Conservation (phyloP, 176 grass and related monocot species). For the Oryza officinalis region DNA sequence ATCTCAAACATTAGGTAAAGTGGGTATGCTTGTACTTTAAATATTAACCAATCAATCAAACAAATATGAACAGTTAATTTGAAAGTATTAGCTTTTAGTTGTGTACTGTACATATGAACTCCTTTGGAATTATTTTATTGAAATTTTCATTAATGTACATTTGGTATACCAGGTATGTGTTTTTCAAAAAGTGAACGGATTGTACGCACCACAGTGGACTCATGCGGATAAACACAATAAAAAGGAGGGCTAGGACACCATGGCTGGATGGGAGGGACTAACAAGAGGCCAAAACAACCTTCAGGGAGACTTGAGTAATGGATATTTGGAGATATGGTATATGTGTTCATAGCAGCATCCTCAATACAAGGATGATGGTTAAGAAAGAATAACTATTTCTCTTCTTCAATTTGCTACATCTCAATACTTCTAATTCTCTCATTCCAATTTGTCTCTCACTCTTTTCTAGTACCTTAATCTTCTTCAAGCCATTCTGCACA, state of each 20-base stretch:
- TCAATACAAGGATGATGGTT: neutral
- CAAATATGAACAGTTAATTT: neutral
- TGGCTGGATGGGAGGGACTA: neutral
- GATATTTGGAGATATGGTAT: neutral
- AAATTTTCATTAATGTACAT: neutral
- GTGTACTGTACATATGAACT: neutral
- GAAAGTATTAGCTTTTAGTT: neutral
- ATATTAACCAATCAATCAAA: neutral
- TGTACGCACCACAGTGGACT: too few relatives aligned
- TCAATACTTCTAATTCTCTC: neutral
- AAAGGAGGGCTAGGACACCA: neutral
- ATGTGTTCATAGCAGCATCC: neutral
- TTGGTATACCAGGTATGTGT: neutral
- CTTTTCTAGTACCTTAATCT: neutral
- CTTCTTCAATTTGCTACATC: neutral
- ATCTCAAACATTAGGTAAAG: neutral
- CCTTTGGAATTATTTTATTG: neutral
- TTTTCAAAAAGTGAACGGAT: too few relatives aligned
- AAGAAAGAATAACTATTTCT: neutral
- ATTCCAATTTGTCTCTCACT: neutral
- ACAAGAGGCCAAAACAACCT: neutral
- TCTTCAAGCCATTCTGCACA: neutral
- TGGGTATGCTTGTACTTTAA: neutral
- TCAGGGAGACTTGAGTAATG: neutral
- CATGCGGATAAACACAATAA: neutral